A percentile compares a stretch with the other conserved stretches of the same genome.
Evolutionary conservation across 2,329 filamentous ascomycete species (phyloP).

Genomic region (Orbilia brochopaga): DNA sequence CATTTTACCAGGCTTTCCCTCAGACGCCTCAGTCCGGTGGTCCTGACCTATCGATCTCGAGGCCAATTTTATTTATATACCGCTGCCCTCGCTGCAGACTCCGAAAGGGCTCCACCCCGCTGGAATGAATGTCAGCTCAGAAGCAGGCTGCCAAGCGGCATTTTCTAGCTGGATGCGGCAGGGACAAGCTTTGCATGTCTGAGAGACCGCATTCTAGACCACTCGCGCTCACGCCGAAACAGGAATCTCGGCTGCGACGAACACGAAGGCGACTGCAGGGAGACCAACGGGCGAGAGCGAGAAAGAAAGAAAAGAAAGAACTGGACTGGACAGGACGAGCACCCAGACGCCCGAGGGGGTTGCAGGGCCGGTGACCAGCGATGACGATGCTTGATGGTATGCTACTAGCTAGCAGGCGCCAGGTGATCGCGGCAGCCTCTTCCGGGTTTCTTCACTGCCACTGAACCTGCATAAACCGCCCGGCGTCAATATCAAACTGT

Average conservation of each 20-base stretch:
- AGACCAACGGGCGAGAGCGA: too few relatives aligned
- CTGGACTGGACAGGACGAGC: not conserved
- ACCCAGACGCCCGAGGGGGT: not conserved
- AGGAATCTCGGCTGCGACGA: conserved; percentile 5
- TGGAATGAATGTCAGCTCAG: conserved; percentile 1
- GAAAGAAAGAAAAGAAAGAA: not conserved
- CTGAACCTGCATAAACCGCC: not conserved
- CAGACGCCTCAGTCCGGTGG: too few relatives aligned
- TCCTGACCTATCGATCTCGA: too few relatives aligned
- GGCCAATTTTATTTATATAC: too few relatives aligned
- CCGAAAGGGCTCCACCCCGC: too few relatives aligned
- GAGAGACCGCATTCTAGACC: conserved; percentile 9
- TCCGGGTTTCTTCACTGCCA: not conserved
- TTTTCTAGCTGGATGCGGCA: not conserved
- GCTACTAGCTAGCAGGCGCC: not conserved
- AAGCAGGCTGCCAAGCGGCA: conserved; percentile 2
- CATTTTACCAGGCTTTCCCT: too few relatives aligned
- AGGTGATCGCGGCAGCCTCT: conserved; percentile 1
- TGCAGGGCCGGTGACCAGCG: not conserved
- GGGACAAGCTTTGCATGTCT: not conserved
- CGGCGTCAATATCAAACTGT: not conserved
- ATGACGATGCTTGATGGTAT: conserved; percentile 4
- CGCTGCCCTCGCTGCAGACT: too few relatives aligned
- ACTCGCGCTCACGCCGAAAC: not conserved
- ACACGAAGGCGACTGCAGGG: not conserved